Percentiles rank a stretch among this genome's conserved stretches.
Evolutionary conservation across 108 stramenopile genomes (phyloP).

Genomic region (Chaetoceros tenuissimus): DNA sequence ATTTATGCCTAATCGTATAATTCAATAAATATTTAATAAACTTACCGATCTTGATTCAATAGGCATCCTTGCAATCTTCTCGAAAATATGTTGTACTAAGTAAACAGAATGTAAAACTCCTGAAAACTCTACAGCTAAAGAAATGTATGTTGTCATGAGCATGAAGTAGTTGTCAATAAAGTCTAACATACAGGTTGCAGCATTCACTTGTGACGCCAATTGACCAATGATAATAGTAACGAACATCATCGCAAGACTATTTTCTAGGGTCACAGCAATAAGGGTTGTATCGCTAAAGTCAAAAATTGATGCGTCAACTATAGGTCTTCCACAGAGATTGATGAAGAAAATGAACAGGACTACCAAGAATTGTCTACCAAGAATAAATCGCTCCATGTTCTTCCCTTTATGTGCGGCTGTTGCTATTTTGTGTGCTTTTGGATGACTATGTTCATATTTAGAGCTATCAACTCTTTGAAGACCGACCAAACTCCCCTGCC

Average conservation of each 20-base stretch:
- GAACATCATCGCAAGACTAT: slow-evolving; percentile 28
- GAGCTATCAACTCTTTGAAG: slow-evolving; percentile 9
- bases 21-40: too few species aligned
- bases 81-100: slow-evolving; percentile 17
- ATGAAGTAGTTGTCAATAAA: slow-evolving; percentile 27
- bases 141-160: slow-evolving; percentile 13
- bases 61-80: slow-evolving; percentile 13
- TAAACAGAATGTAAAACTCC: slow-evolving; percentile 25
- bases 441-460: slow-evolving; percentile 48
- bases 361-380: slow-evolving; percentile 32
- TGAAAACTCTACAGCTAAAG: slow-evolving; percentile 14
- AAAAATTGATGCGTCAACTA: too few species aligned
- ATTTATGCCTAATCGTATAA: too few species aligned
- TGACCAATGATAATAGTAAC: slow-evolving; percentile 28
- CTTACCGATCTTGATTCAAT: too few species aligned
- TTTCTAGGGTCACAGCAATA: too few species aligned
- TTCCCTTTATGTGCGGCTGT: slow-evolving; percentile 43
- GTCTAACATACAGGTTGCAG: slow-evolving; percentile 31
- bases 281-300: too few species aligned
- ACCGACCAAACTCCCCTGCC: slow-evolving; percentile 26
- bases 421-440: slow-evolving; percentile 29
- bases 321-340: slow-evolving; percentile 16
- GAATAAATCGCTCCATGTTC: slow-evolving; percentile 30
- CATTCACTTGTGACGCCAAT: slow-evolving; percentile 31
- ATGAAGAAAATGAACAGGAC: slow-evolving; percentile 17